Conservation (phyloP, 306 rosid species). For the Vicia villosa region DNA sequence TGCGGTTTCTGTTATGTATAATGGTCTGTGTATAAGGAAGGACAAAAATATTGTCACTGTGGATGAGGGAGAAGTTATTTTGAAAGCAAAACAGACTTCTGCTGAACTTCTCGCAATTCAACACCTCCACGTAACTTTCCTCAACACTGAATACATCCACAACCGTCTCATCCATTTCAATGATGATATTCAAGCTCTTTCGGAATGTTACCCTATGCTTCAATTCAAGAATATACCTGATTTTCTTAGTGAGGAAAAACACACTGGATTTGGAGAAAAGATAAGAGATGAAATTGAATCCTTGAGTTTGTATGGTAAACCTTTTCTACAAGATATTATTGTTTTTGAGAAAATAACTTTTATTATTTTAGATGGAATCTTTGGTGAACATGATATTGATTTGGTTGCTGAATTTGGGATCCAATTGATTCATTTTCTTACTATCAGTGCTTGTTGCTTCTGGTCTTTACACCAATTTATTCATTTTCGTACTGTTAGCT, state of each 20-base stretch:
- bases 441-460: constrained; percentile 42
- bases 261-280: constrained; percentile 33
- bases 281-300: neutral
- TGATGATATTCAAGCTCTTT: constrained; percentile 29
- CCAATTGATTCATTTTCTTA: constrained; percentile 46
- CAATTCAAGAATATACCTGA: constrained; percentile 49
- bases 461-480: too few species aligned
- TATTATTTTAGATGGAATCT: constrained; percentile 48
- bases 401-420: constrained; percentile 37
- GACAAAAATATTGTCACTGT: too few species aligned
- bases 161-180: constrained; percentile 32
- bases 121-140: constrained; percentile 47
- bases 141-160: constrained; percentile 47
- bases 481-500: too few species aligned
- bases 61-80: too few species aligned
- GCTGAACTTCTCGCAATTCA: constrained; percentile 50
- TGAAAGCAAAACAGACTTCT: too few species aligned
- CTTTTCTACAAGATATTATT: constrained; percentile 38
- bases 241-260: constrained; percentile 21
- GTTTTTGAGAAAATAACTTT: constrained; percentile 31
- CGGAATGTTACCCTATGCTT: constrained; percentile 37
- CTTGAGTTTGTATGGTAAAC: constrained; percentile 18
- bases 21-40: too few species aligned
- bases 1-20: too few species aligned
- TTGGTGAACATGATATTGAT: constrained; percentile 37